Evolutionary conservation across 2,329 filamentous ascomycete species (phyloP), one percentile per base, ranked within the genome.

Genomic region (Thyridium curvatum): DNA sequence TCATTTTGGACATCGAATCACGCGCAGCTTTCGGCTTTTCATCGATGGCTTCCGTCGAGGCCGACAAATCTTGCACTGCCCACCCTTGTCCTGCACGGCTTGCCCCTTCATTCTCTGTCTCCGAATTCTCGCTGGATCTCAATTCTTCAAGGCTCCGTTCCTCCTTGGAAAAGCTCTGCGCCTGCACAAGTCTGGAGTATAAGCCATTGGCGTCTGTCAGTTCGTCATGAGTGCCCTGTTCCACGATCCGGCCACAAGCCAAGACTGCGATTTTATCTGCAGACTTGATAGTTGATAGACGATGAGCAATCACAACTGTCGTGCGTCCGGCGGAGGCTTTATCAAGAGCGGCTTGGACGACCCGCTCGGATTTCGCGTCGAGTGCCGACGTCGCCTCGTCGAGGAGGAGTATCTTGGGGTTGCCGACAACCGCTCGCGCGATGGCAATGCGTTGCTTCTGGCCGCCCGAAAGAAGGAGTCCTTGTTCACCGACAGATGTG

Each of bases 301-400:
- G 38, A 15, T 39, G 38, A 4, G 38, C 38, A 12, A 39, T 39
- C 5, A 39, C 32, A 12, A 39, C 17, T 14, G 78, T 82, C 0
- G 79, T 84, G 14, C 78, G 64, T 21, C 69, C 68, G 33, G 65
- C 58, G 1, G 74, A 75, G 1, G 80, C 65, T n/a, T 64, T 61
- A 43, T 72, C 69, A 13, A 79, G 60, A 1, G 74, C 74, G 21
- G 64, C 59, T 48, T 79, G 75, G 1, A 79, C 75, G 21, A 72
- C 63, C 18, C 62, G 54, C 33, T 68, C 65, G 8, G 62, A 59
- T 8, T 56, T 50, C 2, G 59, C 56, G 28, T 67, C 61, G 26
- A 68, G 51, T 1, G 79, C 74, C 13, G 72, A 77, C 0, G 81
- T 85, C 1, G 80, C 80, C 57, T 85, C 81, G 46, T 85, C 75